Evolutionary conservation across 1,284 basidiomycete species (phyloP), one percentile per base, ranked within the genome.

Genomic region (Neolentinus lepideus): DNA sequence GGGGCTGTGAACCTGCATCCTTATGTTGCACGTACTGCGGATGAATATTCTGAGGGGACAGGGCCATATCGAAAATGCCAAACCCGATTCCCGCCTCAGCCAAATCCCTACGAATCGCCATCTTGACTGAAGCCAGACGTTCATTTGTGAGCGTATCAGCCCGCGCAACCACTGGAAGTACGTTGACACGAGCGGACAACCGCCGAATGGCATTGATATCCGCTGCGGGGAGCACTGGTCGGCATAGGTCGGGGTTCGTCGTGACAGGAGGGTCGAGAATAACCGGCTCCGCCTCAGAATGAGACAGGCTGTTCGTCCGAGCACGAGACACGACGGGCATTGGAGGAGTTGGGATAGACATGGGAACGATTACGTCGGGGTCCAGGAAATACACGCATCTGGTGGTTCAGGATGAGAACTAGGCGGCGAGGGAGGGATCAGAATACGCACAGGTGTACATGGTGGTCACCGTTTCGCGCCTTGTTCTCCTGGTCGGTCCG

Each of bases 71-170:
- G 71, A 90, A 90, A 58, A 92, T 88, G 60, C 88, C 88, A 69
- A 91, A 91, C 56, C 87, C 87, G 66, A 92, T 89, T 58, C 90
- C 90, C 38, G 85, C 85, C 58, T 83, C 81, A 25, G 86, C 87
- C 51, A 92, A 76, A 71, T 90, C 88, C 62, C 82, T 73, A 61
- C 88, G 80, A 63, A 92, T 78, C 58, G 87, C 90, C 63, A 83
- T 71, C 70, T 91, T 90, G 68, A 92, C 80, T 56, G 81, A 80
- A 48, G 80, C 79, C 54, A 92, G 78, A 57, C 87, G 83, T 65
- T 97, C 94, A 69, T 94, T 94, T 53, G 93, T 93, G 64, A 98
- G 79, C 55, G 88, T 86, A 74, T 98, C 95, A 48, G 92, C 88
- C 65, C 93, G 88, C 60, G 94, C 91, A 63, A 98, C 89, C 64